Evolutionary conservation across 805 yeast genomes (phyloP), one percentile per base, ranked within the genome.

Genomic region (Starmerella cellae): DNA sequence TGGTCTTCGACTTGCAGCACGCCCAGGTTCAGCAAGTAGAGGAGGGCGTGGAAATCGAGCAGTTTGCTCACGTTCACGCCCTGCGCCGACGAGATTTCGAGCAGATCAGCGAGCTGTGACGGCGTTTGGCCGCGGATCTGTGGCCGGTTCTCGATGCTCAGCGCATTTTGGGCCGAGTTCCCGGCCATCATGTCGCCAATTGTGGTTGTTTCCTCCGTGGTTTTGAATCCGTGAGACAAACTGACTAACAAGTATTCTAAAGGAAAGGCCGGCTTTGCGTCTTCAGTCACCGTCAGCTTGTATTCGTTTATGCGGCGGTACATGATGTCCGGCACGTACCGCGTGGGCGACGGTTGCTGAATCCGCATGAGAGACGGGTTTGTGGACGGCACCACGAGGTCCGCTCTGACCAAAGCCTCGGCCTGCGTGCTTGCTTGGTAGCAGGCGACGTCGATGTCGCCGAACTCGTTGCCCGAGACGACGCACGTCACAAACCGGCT

Each of bases 401-500:
- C 94, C 0, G 97, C 95, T 38, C 73, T 71, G 0, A 83, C 84
- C 55, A 91, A 67, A 0, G 84, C 93, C 61, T 91, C 96, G 0
- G 94, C 95, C 44, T 77, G 71, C 26, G 76, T 75, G 4, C 93
- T 79, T 0, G 84, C 95, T 60, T 91, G 99, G 60, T 87, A 91
- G 31, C 93, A 74, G 16, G 81, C 68, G 3, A 94, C 81, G 55
- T 88, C 98, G 55, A 91, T 88, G 48, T 88, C 94, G 19, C 93
- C 91, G 38, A 75, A 63, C 13, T 69, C 57, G 49, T 94, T 93
- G n/a, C 99, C 99, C 1, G 93, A 74, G 2, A 91, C 70, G 19
- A 85, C 88, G 63, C 96, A 87, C 1, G 97, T 88, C 17, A 87
- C 88, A 58, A 84, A 91, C 56, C 84, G 83, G 8, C 96, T 85